Conservation (phyloP, 495 filamentous ascomycete species). For the Ascodesmis nigricans region DNA sequence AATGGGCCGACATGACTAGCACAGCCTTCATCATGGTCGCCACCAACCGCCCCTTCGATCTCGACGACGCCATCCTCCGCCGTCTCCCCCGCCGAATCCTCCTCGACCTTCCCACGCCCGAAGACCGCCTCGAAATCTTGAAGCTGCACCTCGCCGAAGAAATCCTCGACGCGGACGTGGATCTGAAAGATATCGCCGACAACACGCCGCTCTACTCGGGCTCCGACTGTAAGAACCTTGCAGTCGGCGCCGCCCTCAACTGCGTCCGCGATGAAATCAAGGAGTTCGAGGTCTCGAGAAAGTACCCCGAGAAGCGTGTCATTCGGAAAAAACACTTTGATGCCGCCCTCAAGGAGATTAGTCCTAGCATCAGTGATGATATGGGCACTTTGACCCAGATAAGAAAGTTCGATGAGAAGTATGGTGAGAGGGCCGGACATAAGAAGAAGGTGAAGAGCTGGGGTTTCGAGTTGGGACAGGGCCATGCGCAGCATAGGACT, state of each 20-base stretch:
- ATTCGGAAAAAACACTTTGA: constrained; percentile 52
- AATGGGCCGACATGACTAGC: constrained; percentile 87
- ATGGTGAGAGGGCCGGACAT: constrained; percentile 60
- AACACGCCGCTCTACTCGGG: constrained; percentile 86
- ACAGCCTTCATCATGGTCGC: constrained; percentile 97
- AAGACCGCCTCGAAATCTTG: constrained; percentile 60
- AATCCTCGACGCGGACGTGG: constrained; percentile 41
- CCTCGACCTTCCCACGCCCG: constrained; percentile 61
- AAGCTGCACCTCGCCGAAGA: constrained; percentile 70
- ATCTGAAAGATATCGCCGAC: constrained; percentile 43
- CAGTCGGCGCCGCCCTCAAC: constrained; percentile 70
- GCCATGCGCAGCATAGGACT: constrained; percentile 12
- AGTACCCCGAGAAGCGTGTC: constrained; percentile 44
- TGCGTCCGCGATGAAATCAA: constrained; percentile 72
- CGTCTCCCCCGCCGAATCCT: constrained; percentile 64
- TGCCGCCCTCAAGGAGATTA: constrained; percentile 70
- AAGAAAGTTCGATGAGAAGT: constrained; percentile 88
- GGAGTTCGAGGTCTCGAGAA: constrained; percentile 29
- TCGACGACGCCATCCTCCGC: constrained; percentile 83
- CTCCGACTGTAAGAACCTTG: constrained; percentile 86
- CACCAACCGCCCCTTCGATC: constrained; percentile 86
- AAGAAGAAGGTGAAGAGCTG: constrained; percentile 39
- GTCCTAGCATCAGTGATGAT: constrained; percentile 81
- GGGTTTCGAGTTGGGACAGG: constrained; percentile 38
- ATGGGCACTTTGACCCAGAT: constrained; percentile 74